Conservation (phyloP, 2,329 filamentous ascomycete genomes). For the Pyrenophora teres region DNA sequence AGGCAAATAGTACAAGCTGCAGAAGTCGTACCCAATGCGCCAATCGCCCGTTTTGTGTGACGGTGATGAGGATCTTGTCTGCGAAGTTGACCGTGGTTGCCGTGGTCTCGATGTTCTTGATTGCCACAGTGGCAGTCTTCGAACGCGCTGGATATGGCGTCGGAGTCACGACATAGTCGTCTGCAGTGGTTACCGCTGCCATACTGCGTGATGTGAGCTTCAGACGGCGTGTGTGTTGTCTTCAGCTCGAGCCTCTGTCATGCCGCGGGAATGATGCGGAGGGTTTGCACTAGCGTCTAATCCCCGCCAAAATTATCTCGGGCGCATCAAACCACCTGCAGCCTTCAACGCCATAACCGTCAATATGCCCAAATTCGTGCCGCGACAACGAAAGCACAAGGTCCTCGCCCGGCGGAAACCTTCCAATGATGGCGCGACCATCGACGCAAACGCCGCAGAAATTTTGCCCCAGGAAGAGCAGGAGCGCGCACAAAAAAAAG, state of each 20-base stretch:
- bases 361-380: constrained; percentile 51
- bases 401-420: constrained; percentile 66
- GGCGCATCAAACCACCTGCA: constrained; percentile 7
- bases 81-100: constrained; percentile 75
- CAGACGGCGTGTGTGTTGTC: neutral
- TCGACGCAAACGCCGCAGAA: constrained; percentile 60
- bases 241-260: neutral
- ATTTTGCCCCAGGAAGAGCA: constrained; percentile 55
- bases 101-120: constrained; percentile 73
- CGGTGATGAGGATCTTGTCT: constrained; percentile 88
- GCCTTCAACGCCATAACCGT: constrained; percentile 14
- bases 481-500: constrained; percentile 59
- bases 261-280: constrained; percentile 21
- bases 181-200: constrained; percentile 12
- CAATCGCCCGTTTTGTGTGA: constrained; percentile 82
- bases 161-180: constrained; percentile 29
- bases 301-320: constrained; percentile 47
- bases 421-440: constrained; percentile 45
- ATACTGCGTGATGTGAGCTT: constrained; percentile 6
- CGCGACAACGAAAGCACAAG: constrained; percentile 64
- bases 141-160: constrained; percentile 71
- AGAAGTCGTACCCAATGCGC: constrained; percentile 81
- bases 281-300: constrained; percentile 26
- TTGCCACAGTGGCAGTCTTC: constrained; percentile 58
- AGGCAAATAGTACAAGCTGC: neutral